These are phyloP conservation scores for Pseudocercospora musae DNA, from an alignment of 2,329 filamentous ascomycete genomes.

Conservation along the genomic window DNA sequence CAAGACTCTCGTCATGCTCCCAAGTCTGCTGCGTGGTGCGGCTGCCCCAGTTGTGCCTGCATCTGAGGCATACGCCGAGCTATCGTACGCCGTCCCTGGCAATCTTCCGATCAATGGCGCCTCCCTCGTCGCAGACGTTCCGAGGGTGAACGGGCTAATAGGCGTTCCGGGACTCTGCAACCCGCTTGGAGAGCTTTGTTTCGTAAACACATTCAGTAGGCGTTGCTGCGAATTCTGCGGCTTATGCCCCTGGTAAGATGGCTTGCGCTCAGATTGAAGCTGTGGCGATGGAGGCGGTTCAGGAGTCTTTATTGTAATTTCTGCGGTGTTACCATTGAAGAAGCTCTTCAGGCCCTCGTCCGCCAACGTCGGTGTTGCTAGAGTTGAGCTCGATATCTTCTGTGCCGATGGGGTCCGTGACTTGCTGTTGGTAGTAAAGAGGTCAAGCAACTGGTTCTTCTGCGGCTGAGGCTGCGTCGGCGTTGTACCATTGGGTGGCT, in stretches of 20 bases:
- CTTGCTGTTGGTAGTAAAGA: not conserved
- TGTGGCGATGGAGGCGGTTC: constrained; percentile 29
- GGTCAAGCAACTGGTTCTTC: constrained; percentile 12
- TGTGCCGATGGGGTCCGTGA: not conserved
- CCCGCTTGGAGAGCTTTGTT: constrained; percentile 13
- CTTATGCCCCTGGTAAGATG: constrained; percentile 10
- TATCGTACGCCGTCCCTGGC: constrained; percentile 7
- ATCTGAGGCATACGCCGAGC: not conserved
- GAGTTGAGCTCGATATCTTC: not conserved
- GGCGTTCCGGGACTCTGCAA: constrained; percentile 28
- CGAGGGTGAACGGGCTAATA: constrained; percentile 33
- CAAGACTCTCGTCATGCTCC: constrained; percentile 23
- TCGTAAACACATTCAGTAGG: constrained; percentile 32
- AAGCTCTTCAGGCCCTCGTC: not conserved
- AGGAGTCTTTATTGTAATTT: constrained; percentile 15
- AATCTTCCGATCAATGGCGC: constrained; percentile 10
- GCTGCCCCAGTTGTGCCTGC: not conserved
- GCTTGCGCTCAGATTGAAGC: constrained; percentile 21
- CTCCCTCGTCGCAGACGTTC: constrained; percentile 25
- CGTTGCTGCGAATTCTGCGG: constrained; percentile 23
- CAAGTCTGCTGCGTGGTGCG: constrained; percentile 18
- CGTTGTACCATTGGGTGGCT: not conserved
- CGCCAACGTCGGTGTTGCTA: not conserved
- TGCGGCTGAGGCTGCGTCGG: not conserved
- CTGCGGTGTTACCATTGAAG: constrained; percentile 14